Conservation (phyloP, 1,139 yeast species). For the Suhomyces anneliseae region DNA sequence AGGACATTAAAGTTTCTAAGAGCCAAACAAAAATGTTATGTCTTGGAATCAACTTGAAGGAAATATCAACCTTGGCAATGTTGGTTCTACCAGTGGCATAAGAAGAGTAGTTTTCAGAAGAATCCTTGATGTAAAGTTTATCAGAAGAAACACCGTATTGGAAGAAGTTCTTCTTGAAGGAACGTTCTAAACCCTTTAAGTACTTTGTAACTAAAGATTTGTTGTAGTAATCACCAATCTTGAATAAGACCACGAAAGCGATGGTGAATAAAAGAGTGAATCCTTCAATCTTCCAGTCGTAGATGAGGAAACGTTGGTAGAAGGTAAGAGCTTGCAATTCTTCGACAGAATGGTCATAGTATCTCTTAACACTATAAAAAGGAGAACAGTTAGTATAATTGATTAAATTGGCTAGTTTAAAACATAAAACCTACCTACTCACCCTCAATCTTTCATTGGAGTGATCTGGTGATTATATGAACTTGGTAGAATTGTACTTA, state of each 20-base stretch:
- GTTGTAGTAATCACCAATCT: slow-evolving; percentile 62
- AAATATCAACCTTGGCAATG: slow-evolving; percentile 61
- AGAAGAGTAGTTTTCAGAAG: slow-evolving; percentile 66
- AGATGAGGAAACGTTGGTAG: slow-evolving; percentile 47
- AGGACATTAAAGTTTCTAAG: slow-evolving; percentile 56
- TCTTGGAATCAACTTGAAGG: slow-evolving; percentile 71
- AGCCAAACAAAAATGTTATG: slow-evolving; percentile 71
- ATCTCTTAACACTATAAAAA: slow-evolving; percentile 19
- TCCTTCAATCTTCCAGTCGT: slow-evolving; percentile 78
- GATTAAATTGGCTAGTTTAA: too few relatives aligned
- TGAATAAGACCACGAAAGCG: slow-evolving; percentile 47
- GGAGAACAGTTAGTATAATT: neutral
- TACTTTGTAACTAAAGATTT: slow-evolving; percentile 50
- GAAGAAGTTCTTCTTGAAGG: slow-evolving; percentile 65
- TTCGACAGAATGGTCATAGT: slow-evolving; percentile 44
- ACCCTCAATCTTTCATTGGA: neutral
- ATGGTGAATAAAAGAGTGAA: slow-evolving; percentile 53
- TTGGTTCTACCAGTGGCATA: slow-evolving; percentile 90
- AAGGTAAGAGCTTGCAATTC: slow-evolving; percentile 54
- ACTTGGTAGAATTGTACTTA: neutral
- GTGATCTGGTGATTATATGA: neutral
- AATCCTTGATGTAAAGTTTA: slow-evolving; percentile 60
- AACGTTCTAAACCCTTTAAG: slow-evolving; percentile 45
- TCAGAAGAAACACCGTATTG: slow-evolving; percentile 72
- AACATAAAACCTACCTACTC: too few relatives aligned